Evolutionary conservation across 2,329 filamentous ascomycete genomes (phyloP).

Genomic region (Teratosphaeria nubilosa): DNA sequence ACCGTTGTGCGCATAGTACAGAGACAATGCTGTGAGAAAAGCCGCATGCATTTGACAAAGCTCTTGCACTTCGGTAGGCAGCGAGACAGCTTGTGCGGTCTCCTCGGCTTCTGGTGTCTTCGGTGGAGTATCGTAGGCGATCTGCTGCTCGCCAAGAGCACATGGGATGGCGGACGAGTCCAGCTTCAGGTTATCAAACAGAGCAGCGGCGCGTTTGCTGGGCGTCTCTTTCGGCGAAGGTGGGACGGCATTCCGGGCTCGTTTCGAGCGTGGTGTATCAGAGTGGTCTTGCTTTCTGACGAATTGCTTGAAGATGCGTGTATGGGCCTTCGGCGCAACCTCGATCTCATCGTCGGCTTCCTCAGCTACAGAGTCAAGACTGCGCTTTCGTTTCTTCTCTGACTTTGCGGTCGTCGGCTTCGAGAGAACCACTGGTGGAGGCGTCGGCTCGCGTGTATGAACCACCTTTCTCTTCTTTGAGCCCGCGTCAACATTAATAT

Average conservation of each 20-base stretch:
- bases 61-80: slow-evolving; percentile 34
- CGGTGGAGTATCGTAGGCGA: slow-evolving; percentile 24
- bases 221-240: slow-evolving; percentile 25
- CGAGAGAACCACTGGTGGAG: slow-evolving; percentile 3
- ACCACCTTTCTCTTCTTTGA: slow-evolving; percentile 13
- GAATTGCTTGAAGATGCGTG: slow-evolving; percentile 9
- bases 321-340: slow-evolving; percentile 1
- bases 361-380: slow-evolving; percentile 12
- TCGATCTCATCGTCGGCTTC: slow-evolving; percentile 12
- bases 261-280: slow-evolving; percentile 17
- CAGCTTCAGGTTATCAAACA: slow-evolving; percentile 27
- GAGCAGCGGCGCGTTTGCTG: slow-evolving; percentile 22
- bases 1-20: slow-evolving; percentile 42
- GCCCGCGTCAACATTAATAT: background rate
- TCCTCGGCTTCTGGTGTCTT: slow-evolving; percentile 17
- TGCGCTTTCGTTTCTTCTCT: slow-evolving; percentile 18
- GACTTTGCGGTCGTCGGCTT: slow-evolving; percentile 6
- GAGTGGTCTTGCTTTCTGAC: slow-evolving; percentile 4
- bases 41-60: slow-evolving; percentile 37
- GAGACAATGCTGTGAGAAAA: slow-evolving; percentile 39
- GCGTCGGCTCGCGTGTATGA: slow-evolving; percentile 9
- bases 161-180: slow-evolving; percentile 13
- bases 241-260: slow-evolving; percentile 21
- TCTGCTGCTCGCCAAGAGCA: slow-evolving; percentile 10
- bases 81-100: slow-evolving; percentile 9